Evolutionary conservation across 345 rosid species (phyloP).

Genomic region (Sonneratia caseolaris): DNA sequence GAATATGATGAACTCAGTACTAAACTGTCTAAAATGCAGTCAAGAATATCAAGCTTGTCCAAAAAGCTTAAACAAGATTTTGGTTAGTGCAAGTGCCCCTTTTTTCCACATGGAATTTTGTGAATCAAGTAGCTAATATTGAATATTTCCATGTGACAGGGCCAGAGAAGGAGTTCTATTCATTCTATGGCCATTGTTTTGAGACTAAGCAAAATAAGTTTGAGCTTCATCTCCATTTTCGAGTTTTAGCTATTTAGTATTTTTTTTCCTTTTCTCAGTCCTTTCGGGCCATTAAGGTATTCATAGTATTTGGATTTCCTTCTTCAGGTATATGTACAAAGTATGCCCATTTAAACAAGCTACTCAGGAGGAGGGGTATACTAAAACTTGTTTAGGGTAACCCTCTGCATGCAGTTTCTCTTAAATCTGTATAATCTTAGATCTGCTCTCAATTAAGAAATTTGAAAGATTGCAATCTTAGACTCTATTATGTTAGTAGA

Average conservation of each 20-base stretch:
- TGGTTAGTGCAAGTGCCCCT: slow-evolving; percentile 35
- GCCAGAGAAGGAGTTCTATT: slow-evolving; percentile 79
- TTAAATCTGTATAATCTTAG: background rate
- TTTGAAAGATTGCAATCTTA: too few relatives aligned
- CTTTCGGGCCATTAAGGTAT: background rate
- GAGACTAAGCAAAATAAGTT: slow-evolving; percentile 91
- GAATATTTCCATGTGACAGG: slow-evolving; percentile 35
- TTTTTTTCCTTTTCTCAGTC: background rate
- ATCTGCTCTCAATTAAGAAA: background rate
- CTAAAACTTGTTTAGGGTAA: slow-evolving; percentile 71
- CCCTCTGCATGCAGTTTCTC: slow-evolving; percentile 13
- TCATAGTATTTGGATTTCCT: background rate
- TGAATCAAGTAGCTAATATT: background rate
- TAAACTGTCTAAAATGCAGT: slow-evolving; percentile 71
- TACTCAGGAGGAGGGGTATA: slow-evolving; percentile 73
- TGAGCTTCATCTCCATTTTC: slow-evolving; percentile 4
- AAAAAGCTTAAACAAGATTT: slow-evolving; percentile 75
- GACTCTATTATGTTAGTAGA: too few relatives aligned
- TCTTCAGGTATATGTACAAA: slow-evolving; percentile 80
- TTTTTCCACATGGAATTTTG: background rate
- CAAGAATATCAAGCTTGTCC: slow-evolving; percentile 70
- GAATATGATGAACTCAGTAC: slow-evolving; percentile 70
- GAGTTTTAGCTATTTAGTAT: background rate
- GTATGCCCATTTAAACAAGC: slow-evolving; percentile 83
- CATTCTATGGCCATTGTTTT: slow-evolving; percentile 68